Conservation (phyloP, 805 yeast species). For the Cyberlindnera euphorbiae region DNA sequence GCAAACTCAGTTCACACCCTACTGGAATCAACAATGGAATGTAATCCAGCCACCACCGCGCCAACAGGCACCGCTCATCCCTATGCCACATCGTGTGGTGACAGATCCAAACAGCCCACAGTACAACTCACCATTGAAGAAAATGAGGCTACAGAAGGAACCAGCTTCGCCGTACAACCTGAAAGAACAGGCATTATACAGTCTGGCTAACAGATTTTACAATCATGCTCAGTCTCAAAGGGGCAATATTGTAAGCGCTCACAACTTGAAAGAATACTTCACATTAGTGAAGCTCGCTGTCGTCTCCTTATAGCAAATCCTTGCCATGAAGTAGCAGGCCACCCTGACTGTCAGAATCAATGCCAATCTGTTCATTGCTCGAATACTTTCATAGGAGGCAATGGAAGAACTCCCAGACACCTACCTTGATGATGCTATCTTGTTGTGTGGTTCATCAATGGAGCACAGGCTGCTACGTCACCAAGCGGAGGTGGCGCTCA, state of each 20-base stretch:
- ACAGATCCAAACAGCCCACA: no score
- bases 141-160: background rate
- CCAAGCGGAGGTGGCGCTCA: conserved; percentile 7
- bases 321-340: conserved; percentile 25
- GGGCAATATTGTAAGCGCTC: conserved; percentile 15
- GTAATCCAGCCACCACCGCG: no score
- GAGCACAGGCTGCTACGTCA: background rate
- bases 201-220: conserved; percentile 11
- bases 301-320: conserved; percentile 17
- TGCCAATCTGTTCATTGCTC: conserved; percentile 24
- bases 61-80: background rate
- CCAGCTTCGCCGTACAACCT: background rate
- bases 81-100: no score
- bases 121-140: background rate
- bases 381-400: conserved; percentile 21
- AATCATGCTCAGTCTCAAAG: conserved; percentile 7
- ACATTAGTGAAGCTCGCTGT: conserved; percentile 28
- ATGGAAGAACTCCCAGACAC: conserved; percentile 11
- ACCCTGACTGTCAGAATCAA: conserved; percentile 24
- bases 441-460: conserved; percentile 11
- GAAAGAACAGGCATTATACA: conserved; percentile 12
- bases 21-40: no score
- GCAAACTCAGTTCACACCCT: no score
- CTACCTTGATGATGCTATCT: conserved; percentile 12
- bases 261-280: conserved; percentile 28